A percentile compares a stretch with the other conserved stretches of the same genome.
Evolutionary conservation across 768 basidiomycete genomes (phyloP).

Genomic region (Psilocybe tampanensis): DNA sequence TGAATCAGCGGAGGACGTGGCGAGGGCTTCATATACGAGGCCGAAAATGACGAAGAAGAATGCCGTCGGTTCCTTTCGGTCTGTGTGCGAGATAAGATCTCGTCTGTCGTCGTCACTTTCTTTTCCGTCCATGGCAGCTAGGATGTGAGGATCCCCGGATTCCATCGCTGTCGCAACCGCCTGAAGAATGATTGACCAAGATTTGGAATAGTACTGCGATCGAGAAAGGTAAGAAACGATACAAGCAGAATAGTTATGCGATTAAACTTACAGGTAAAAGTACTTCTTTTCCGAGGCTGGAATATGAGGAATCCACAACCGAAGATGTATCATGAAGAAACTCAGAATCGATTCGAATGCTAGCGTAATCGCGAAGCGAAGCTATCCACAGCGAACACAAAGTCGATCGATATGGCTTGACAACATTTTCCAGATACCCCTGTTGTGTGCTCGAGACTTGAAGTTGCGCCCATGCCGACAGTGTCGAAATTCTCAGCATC

Average conservation of each 20-base stretch:
- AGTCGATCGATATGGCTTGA: conserved; percentile 75
- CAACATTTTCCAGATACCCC: conserved; percentile 75
- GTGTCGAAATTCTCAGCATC: conserved; percentile 89
- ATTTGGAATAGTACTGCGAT: conserved; percentile 79
- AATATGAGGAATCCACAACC: conserved; percentile 80
- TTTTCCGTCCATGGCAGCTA: conserved; percentile 83
- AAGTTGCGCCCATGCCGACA: conserved; percentile 95
- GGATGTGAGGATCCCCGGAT: conserved; percentile 61
- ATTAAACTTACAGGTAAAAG: conserved; percentile 77
- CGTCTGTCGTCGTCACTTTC: conserved; percentile 37
- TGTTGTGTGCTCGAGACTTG: conserved; percentile 78
- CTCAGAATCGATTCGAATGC: conserved; percentile 88
- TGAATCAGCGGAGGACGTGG: conserved; percentile 63
- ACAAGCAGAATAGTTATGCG: no score
- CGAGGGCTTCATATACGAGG: conserved; percentile 89
- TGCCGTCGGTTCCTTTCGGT: conserved; percentile 64
- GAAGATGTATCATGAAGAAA: conserved; percentile 75
- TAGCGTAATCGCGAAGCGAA: conserved; percentile 89
- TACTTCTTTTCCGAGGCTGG: conserved; percentile 88
- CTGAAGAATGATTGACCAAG: conserved; percentile 83
- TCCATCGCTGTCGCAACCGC: conserved; percentile 85
- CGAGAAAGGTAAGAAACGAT: neutral
- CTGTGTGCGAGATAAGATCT: conserved; percentile 23
- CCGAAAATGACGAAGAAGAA: conserved; percentile 93
- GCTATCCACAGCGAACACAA: conserved; percentile 89